Percentiles rank a stretch among this genome's conserved stretches.
Conservation (phyloP, 345 rosid genomes). For the Eucalyptus pauciflora region DNA sequence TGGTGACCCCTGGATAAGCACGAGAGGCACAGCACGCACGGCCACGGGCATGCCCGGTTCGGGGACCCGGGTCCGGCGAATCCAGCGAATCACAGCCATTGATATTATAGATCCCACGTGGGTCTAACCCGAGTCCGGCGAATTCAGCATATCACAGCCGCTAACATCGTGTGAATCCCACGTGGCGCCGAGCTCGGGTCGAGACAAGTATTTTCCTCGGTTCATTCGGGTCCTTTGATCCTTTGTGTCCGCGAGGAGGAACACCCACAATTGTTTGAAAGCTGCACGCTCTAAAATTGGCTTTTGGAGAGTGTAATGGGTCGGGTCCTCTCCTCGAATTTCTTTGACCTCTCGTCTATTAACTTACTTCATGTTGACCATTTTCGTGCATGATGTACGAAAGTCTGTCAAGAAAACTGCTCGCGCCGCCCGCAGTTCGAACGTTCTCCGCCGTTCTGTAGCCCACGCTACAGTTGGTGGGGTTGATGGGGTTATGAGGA, state of each 20-base stretch:
- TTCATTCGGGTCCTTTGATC: background rate
- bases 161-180: background rate
- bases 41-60: background rate
- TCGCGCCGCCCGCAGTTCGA: fast-evolving
- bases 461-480: background rate
- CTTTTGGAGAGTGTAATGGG: background rate
- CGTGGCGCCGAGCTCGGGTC: background rate
- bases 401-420: background rate
- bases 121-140: background rate
- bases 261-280: background rate
- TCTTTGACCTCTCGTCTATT: background rate
- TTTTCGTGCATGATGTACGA: background rate
- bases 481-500: background rate
- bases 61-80: background rate
- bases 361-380: background rate
- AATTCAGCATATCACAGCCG: background rate
- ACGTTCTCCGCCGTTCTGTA: background rate
- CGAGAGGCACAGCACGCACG: background rate
- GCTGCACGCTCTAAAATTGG: background rate
- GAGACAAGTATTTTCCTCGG: fast-evolving
- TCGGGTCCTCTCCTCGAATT: background rate
- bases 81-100: background rate
- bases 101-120: background rate
- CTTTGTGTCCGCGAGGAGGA: background rate
- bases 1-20: background rate